Percentiles rank a stretch among this genome's conserved stretches.
Evolutionary conservation across 1,284 basidiomycete species (phyloP).

Genomic region (Schizophyllum commune): DNA sequence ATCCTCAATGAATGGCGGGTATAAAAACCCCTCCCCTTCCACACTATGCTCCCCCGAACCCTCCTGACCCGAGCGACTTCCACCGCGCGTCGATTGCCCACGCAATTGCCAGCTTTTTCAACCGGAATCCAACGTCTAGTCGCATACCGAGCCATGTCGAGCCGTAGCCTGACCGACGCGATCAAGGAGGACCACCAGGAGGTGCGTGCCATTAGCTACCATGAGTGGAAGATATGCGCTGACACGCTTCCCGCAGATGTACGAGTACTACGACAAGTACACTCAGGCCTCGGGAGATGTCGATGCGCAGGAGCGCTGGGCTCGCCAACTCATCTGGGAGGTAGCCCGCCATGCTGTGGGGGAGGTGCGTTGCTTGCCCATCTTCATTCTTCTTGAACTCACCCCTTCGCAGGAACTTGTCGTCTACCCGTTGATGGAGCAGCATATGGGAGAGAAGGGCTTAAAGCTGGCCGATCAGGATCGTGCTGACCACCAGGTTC

Average conservation of each 20-base stretch:
- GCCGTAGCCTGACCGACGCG: conserved; percentile 21
- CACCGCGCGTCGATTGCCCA: not conserved
- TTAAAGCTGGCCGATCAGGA: conserved; percentile 49
- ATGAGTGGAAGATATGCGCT: not conserved
- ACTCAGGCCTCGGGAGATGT: conserved; percentile 33
- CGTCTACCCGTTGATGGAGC: conserved; percentile 61
- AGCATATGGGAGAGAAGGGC: conserved; percentile 47
- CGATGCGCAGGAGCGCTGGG: conserved; percentile 46
- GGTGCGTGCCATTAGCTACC: conserved; percentile 16
- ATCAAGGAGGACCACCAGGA: conserved; percentile 41
- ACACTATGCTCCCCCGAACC: not conserved
- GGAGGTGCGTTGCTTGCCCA: conserved; percentile 21
- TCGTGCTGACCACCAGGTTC: conserved; percentile 51
- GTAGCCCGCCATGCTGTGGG: conserved; percentile 55
- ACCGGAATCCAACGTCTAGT: not conserved
- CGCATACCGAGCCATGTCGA: not conserved
- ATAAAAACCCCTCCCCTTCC: not conserved
- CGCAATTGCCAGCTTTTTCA: not conserved
- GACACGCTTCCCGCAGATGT: conserved; percentile 28
- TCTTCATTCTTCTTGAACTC: not conserved
- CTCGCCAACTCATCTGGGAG: conserved; percentile 51
- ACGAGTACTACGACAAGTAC: conserved; percentile 51
- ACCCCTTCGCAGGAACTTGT: conserved; percentile 36
- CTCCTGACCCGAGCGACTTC: not conserved
- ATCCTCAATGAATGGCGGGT: not conserved